Evolutionary conservation across 768 basidiomycete genomes (phyloP).

Genomic region (Termitomyces heimii): DNA sequence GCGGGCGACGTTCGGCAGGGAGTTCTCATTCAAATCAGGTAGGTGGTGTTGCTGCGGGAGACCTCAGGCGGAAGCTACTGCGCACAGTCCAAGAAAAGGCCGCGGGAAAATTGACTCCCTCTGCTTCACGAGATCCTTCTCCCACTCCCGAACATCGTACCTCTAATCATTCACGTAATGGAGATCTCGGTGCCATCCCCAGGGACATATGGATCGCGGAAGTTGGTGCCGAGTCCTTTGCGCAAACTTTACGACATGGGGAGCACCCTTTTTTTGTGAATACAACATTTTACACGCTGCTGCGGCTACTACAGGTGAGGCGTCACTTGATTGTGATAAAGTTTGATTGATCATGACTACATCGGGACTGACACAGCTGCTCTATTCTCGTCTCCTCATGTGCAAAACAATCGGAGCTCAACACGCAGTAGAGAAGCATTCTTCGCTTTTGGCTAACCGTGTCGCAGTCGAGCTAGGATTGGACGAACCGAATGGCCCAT

Average conservation of each 20-base stretch:
- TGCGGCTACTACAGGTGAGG: conserved; percentile 81
- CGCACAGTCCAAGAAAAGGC: conserved; percentile 65
- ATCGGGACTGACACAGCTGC: conserved; percentile 43
- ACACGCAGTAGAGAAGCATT: conserved; percentile 62
- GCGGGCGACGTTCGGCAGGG: conserved; percentile 41
- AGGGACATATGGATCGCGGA: conserved; percentile 62
- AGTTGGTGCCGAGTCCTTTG: conserved; percentile 22
- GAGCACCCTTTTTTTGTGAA: conserved; percentile 80
- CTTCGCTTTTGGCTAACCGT: conserved; percentile 66
- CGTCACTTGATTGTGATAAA: conserved; percentile 5
- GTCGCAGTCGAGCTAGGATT: conserved; percentile 81
- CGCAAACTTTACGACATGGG: conserved; percentile 14
- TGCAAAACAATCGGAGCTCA: conserved; percentile 80
- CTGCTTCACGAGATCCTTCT: conserved; percentile 37
- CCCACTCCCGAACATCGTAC: conserved; percentile 29
- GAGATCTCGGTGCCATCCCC: conserved; percentile 23
- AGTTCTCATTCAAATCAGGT: conserved; percentile 34
- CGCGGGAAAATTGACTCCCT: conserved; percentile 26
- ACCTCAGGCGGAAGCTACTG: conserved; percentile 75
- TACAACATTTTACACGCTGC: conserved; percentile 85
- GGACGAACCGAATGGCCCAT: conserved; percentile 77
- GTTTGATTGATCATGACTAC: conserved; percentile 7
- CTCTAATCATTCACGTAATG: conserved; percentile 20
- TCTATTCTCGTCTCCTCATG: conserved; percentile 80
- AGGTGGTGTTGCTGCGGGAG: conserved; percentile 51